Conservation (phyloP, 306 rosid species). For the Carpinus fangiana region DNA sequence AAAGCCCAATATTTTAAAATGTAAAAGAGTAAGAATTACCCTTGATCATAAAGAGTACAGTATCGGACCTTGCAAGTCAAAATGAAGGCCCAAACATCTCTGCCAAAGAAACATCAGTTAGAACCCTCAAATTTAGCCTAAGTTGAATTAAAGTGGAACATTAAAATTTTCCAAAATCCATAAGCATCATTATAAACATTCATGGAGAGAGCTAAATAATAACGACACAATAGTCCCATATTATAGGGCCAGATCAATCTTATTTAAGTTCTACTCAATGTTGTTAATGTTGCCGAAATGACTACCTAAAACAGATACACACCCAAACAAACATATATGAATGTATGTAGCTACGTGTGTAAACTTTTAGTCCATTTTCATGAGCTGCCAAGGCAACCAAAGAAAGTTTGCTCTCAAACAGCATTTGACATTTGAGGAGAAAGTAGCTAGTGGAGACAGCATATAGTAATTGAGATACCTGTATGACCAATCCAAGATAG, state of each 20-base stretch:
- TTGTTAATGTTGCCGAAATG: background rate
- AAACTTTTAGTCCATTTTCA: background rate
- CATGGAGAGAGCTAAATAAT: conserved; percentile 20
- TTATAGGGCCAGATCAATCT: conserved; percentile 7
- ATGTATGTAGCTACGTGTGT: background rate
- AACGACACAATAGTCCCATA: background rate
- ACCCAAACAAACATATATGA: background rate
- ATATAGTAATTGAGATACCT: conserved; percentile 38
- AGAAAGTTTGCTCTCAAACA: conserved; percentile 1
- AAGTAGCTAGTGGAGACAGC: conserved; percentile 9
- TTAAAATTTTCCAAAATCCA: conserved; percentile 9
- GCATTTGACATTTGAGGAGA: conserved; percentile 16
- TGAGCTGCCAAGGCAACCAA: background rate
- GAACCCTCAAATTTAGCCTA: conserved; percentile 12
- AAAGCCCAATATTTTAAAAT: background rate
- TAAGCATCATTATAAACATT: conserved; percentile 26
- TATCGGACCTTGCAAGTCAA: conserved; percentile 78
- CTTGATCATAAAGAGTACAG: conserved; percentile 96
- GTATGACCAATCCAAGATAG: conserved; percentile 98
- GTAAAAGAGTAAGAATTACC: conserved; percentile 49
- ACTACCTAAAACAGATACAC: background rate
- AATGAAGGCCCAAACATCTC: conserved; percentile 97
- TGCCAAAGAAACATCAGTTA: conserved; percentile 45
- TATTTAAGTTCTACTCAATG: background rate
- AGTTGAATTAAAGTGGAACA: conserved; percentile 25